Base-by-base conservation (phyloP, 2,329 filamentous ascomycete genomes). In the Exophiala sideris region DNA sequence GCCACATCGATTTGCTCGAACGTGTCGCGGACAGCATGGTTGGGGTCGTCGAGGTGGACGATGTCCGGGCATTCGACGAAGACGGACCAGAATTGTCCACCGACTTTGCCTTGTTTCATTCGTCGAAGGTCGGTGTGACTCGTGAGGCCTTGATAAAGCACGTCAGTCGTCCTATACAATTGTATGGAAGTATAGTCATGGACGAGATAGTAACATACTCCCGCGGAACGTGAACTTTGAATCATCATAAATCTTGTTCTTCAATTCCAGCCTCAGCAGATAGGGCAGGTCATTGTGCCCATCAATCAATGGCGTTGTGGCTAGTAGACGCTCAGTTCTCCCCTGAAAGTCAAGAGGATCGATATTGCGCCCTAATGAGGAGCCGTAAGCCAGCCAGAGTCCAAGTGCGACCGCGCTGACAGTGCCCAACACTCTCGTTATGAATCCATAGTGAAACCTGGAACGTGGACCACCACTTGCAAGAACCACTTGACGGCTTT, bases 261-360 rank as follows among this genome's bases (percentile, higher is more conserved):
- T 45, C 21, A 63, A 60, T 16, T 62, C 57, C 9, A 56, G 54
- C 7, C 67, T 55, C 18, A 69, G 59, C 45, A 66, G 50, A 47
- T 64, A 62, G 2, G 66, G 68, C 12, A 69, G 48, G 52, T 69
- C 68, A 53, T 70, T 70, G 49, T 70, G 68, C 0, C 68, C 68
- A 55, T 70, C 68, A 33, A 68, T 66, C 34, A 69, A 45, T 5
- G 51, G 51, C 12, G 45, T 54, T 4, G n/a, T 44, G 5, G 14
- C 14, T 10, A 54, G 18, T n/a, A 54, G 29, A 2, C 40, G 36
- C 11, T 24, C 20, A 12, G 29, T 36, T 7, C 50, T n/a, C 5
- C 44, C 44, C 7, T n/a, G 24, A 47, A 38, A 40, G 44, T 52
- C 50, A 21, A 21, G 18, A 21, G 39, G 16, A 10, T 18, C 14